Base-by-base conservation (phyloP, 768 basidiomycete species). In the Candolleomyces aberdarensis region DNA sequence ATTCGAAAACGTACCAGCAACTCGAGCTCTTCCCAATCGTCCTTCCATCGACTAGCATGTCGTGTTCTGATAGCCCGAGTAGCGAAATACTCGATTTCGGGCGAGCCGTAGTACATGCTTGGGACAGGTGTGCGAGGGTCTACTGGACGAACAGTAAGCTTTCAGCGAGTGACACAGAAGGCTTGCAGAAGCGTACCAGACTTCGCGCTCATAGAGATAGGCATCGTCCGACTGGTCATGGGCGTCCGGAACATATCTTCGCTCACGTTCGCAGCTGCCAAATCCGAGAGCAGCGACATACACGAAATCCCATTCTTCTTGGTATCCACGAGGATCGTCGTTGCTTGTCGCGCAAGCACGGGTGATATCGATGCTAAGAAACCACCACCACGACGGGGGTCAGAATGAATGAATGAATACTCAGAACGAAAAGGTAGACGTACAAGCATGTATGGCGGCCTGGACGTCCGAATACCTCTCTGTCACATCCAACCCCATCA, bases 1-100 rank as follows among this genome's bases (percentile, higher is more conserved):
- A 22, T 60, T 29, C 15, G 17, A 48, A 9, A 39, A 67, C 80
- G 40, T 67, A 88, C 93, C 67, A 96, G 69, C 36, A 94, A 78
- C 69, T 96, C 95, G 9, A 97, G 75, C 70, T 96, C 94, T 68
- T 96, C 93, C 87, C 92, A 98, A 66, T 98, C 95, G 57, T 92
- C 89, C 67, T 92, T 91, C 86, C 94, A 98, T 61, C 95, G 76
- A 66, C 93, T 95, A 3, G 81, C 71, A 15, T 86, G 84, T 26
- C 72, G 70, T 15, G 69, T 65, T 4, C 81, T 78, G 63, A 72
- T 67, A 51, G 75, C 73, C 39, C 60, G 54, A 47, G 36, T 43
- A 14, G 43, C 41, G 70, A 87, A 86, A 69, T 87, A 89, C 46
- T 87, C 88, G 8, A 79, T 77, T 55, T 91, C 88, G 0, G 91